Conservation (phyloP, 352 stramenopile species). For the Phytophthora tubulina region DNA sequence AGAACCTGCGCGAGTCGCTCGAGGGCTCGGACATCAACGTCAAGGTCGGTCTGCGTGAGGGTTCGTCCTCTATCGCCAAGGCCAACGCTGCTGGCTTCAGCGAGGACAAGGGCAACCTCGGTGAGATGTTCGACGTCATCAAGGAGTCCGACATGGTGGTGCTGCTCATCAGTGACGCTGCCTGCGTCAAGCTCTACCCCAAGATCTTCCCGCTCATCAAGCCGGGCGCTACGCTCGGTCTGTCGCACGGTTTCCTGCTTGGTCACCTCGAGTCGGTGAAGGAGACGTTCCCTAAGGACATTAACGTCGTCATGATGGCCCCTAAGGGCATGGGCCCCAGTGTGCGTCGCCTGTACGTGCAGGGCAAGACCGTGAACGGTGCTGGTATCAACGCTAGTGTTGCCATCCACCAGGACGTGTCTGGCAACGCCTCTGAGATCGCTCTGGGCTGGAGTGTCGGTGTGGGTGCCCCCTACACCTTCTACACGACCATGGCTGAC, state of each 20-base stretch:
- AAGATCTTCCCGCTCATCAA: slow-evolving; percentile 98
- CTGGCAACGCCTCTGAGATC: slow-evolving; percentile 94
- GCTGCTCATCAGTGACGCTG: slow-evolving; percentile 97
- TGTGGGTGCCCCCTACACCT: slow-evolving; percentile 97
- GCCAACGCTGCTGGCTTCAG: slow-evolving; percentile 93
- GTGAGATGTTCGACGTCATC: slow-evolving; percentile 97
- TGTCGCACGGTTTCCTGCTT: slow-evolving; percentile 98
- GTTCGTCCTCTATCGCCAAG: slow-evolving; percentile 85
- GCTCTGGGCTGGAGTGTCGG: slow-evolving; percentile 97
- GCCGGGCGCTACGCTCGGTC: slow-evolving; percentile 94
- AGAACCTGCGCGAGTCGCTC: slow-evolving; percentile 98
- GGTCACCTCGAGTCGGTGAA: slow-evolving; percentile 97
- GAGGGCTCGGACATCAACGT: slow-evolving; percentile 78
- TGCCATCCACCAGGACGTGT: slow-evolving; percentile 96
- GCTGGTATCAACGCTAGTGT: slow-evolving; percentile 98
- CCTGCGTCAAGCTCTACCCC: slow-evolving; percentile 96
- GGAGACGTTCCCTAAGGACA: slow-evolving; percentile 95
- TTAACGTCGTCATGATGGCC: slow-evolving; percentile 98
- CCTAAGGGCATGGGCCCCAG: slow-evolving; percentile 98
- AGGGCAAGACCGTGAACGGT: slow-evolving; percentile 98
- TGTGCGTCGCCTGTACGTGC: slow-evolving; percentile 97
- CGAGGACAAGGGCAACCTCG: slow-evolving; percentile 94
- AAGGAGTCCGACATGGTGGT: slow-evolving; percentile 97
- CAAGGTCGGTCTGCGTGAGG: slow-evolving; percentile 89
- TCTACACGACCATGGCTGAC: slow-evolving; percentile 96